Conservation (phyloP, 164 flowering plant genomes). For the Berberis thunbergii region DNA sequence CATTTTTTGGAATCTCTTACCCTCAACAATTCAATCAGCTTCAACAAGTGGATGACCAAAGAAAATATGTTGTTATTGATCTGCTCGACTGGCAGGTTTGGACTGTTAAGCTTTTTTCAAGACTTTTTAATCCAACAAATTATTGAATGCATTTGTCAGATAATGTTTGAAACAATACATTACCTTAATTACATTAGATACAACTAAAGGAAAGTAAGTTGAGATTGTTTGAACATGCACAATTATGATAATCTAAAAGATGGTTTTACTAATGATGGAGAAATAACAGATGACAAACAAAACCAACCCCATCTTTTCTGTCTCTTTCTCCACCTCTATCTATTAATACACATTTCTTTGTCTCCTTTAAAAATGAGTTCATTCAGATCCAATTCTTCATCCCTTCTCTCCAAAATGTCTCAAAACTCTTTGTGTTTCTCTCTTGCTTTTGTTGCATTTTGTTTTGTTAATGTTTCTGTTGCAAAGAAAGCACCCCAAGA, state of each 20-base stretch:
- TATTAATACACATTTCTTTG: too few relatives aligned
- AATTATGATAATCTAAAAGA: too few relatives aligned
- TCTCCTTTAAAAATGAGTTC: too few relatives aligned
- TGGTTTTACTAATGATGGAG: too few relatives aligned
- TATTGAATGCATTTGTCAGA: too few relatives aligned
- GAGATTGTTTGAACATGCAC: too few relatives aligned
- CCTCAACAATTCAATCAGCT: conserved; percentile 50
- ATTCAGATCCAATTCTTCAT: too few relatives aligned
- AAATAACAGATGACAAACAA: too few relatives aligned
- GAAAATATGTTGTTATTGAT: conserved; percentile 46
- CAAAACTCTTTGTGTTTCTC: conserved; percentile 3
- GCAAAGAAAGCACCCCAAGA: conserved; percentile 1
- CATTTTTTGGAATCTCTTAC: conserved; percentile 44
- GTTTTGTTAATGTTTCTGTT: conserved; percentile 3
- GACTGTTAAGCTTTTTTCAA: background rate
- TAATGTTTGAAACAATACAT: too few relatives aligned
- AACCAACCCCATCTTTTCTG: too few relatives aligned
- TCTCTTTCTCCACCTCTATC: background rate
- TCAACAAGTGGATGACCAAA: conserved; percentile 31
- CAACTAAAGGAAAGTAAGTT: conserved; percentile 12
- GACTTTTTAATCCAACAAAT: too few relatives aligned
- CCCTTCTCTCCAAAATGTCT: background rate
- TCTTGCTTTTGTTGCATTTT: conserved; percentile 7
- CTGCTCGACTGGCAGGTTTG: conserved; percentile 84
- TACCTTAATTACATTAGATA: too few relatives aligned